phyloP scores from a whole-genome alignment of 108 stramenopile species.

The Chaetoceros tenuissimus region DNA sequence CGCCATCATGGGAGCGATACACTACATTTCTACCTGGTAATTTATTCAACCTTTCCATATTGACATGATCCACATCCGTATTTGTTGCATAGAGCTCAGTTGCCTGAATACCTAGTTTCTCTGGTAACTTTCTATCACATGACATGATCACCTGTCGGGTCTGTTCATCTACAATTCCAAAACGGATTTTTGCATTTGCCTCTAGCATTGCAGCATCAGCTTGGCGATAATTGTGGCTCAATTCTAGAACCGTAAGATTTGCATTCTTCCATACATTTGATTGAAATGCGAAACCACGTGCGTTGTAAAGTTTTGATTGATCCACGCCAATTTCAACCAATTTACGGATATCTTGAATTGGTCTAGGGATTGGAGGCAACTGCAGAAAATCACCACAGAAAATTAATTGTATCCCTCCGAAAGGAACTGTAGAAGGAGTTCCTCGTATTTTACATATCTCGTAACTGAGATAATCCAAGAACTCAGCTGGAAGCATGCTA shows the following conservation, averaged over 20 bases:
- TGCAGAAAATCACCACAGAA: constrained; percentile 92
- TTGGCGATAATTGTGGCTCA: constrained; percentile 77
- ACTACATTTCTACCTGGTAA: constrained; percentile 27
- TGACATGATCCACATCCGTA: constrained; percentile 65
- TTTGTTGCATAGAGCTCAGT: constrained; percentile 63
- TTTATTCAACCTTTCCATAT: constrained; percentile 39
- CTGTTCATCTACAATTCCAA: constrained; percentile 32
- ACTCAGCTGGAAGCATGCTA: constrained; percentile 61
- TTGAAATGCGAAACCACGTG: constrained; percentile 44
- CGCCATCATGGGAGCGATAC: constrained; percentile 55
- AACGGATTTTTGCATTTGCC: constrained; percentile 67
- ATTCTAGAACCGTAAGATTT: constrained; percentile 23
- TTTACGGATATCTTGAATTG: constrained; percentile 11
- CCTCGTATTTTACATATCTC: constrained; percentile 21
- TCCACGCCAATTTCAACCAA: constrained; percentile 11
- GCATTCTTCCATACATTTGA: constrained; percentile 16
- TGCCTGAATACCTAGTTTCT: constrained; percentile 29
- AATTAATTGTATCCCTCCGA: constrained; percentile 89
- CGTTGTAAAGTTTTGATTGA: constrained; percentile 17
- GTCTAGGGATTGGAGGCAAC: constrained; percentile 26
- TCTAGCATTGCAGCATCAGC: constrained; percentile 50
- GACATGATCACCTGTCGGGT: constrained; percentile 2
- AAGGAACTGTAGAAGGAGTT: constrained; percentile 44
- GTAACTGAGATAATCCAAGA: constrained; percentile 64
- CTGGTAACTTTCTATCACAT: constrained; percentile 24